Conservation (phyloP, 257 asterid genomes). For the Apocynum venetum region DNA sequence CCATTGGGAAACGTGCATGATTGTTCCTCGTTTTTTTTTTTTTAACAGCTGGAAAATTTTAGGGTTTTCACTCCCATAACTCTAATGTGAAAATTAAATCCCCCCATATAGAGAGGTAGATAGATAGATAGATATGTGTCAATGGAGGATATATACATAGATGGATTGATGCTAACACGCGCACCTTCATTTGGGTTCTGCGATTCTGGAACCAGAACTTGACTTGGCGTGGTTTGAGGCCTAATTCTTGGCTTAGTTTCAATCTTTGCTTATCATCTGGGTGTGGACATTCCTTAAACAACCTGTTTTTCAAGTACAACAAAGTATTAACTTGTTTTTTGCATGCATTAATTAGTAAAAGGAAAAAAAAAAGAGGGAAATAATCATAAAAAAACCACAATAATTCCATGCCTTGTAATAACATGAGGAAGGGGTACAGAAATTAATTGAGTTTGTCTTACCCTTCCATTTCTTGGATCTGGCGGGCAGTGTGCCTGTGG, state of each 20-base stretch:
- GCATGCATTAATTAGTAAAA: background rate
- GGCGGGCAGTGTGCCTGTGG: conserved; percentile 87
- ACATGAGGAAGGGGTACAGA: too few species aligned
- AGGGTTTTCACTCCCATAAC: conserved; percentile 18
- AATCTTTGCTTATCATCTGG: conserved; percentile 93
- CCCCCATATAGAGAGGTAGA: background rate
- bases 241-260: conserved; percentile 84
- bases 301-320: conserved; percentile 25
- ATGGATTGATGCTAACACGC: conserved; percentile 15
- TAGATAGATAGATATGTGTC: background rate
- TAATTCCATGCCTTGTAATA: too few species aligned
- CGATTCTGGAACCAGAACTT: conserved; percentile 98
- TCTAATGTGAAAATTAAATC: too few species aligned
- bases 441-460: conserved; percentile 10
- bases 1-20: conserved; percentile 26
- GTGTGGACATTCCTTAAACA: conserved; percentile 95
- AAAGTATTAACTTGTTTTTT: background rate
- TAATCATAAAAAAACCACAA: background rate
- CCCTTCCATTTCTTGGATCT: conserved; percentile 99
- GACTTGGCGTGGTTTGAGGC: conserved; percentile 90
- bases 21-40: background rate
- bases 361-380: background rate
- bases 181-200: conserved; percentile 93
- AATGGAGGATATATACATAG: background rate
- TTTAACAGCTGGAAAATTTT: conserved; percentile 37